Conservation (phyloP, 1,284 basidiomycete species). For the Gymnopus androsaceus region DNA sequence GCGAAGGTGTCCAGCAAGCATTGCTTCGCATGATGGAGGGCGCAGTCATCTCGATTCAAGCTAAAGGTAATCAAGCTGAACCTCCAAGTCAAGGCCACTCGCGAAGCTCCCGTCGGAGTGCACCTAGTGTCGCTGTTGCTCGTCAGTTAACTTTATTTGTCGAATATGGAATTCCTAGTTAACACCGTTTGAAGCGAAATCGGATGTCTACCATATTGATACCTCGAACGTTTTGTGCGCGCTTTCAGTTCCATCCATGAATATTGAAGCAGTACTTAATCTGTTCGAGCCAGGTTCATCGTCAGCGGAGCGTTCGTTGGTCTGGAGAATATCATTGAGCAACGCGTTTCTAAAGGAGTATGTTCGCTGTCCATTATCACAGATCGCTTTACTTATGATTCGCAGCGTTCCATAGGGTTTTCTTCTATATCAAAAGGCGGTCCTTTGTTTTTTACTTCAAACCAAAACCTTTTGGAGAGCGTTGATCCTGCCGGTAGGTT, state of each 20-base stretch:
- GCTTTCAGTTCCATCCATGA: too few species aligned
- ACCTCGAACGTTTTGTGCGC: slow-evolving; percentile 87
- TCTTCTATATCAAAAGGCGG: slow-evolving; percentile 63
- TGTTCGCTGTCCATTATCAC: slow-evolving; percentile 28
- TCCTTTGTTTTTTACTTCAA: slow-evolving; percentile 76
- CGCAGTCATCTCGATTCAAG: slow-evolving; percentile 77
- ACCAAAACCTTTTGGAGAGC: slow-evolving; percentile 60
- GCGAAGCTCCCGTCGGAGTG: slow-evolving; percentile 44
- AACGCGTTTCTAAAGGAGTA: slow-evolving; percentile 82
- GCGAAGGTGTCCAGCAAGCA: slow-evolving; percentile 95
- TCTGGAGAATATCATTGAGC: slow-evolving; percentile 79
- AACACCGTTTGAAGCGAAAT: slow-evolving; percentile 47
- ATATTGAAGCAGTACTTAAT: too few species aligned
- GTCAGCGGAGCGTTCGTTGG: slow-evolving; percentile 94
- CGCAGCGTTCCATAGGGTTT: slow-evolving; percentile 83
- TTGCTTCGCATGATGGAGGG: slow-evolving; percentile 94
- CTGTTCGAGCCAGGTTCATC: too few species aligned
- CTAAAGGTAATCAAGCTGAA: slow-evolving; percentile 61
- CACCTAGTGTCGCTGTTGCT: slow-evolving; percentile 31
- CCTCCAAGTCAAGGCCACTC: slow-evolving; percentile 49
- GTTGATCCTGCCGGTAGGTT: slow-evolving; percentile 66
- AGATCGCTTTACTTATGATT: background rate
- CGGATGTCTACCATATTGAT: slow-evolving; percentile 75
- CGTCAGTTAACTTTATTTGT: slow-evolving; percentile 32
- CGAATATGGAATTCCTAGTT: background rate